Conservation (phyloP, 2,329 filamentous ascomycete species). For the Hysterium pulicare region DNA sequence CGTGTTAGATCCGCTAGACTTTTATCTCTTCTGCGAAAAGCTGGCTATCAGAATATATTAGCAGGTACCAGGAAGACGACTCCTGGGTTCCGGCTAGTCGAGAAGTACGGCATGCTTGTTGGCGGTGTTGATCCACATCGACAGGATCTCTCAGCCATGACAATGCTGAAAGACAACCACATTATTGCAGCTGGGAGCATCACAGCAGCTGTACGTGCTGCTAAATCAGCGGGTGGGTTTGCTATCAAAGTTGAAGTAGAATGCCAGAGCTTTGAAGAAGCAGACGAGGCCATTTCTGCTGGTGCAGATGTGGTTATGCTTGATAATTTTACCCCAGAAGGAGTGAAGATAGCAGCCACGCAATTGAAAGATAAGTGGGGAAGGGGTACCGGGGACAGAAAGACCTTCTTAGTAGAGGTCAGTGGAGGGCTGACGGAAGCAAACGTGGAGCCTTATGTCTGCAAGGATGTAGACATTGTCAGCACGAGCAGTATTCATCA, state of each 20-base stretch:
- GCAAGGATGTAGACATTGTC: slow-evolving; percentile 84
- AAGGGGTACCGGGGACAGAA: slow-evolving; percentile 55
- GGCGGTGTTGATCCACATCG: slow-evolving; percentile 90
- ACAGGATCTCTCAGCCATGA: slow-evolving; percentile 86
- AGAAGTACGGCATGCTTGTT: slow-evolving; percentile 97
- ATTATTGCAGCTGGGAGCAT: slow-evolving; percentile 87
- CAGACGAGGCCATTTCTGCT: slow-evolving; percentile 83
- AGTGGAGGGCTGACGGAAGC: slow-evolving; percentile 83
- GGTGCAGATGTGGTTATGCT: slow-evolving; percentile 97
- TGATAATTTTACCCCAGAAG: slow-evolving; percentile 86
- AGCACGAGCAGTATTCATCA: slow-evolving; percentile 97
- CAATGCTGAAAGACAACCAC: slow-evolving; percentile 99
- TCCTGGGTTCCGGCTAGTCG: slow-evolving; percentile 88
- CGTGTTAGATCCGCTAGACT: slow-evolving; percentile 45
- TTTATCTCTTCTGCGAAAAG: slow-evolving; percentile 51
- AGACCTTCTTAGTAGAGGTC: slow-evolving; percentile 78
- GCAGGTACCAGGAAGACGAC: slow-evolving; percentile 97
- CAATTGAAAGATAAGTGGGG: slow-evolving; percentile 78
- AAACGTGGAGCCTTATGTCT: slow-evolving; percentile 80
- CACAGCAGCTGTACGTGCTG: slow-evolving; percentile 77
- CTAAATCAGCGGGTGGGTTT: slow-evolving; percentile 82
- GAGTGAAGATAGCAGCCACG: slow-evolving; percentile 69
- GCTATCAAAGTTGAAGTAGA: slow-evolving; percentile 94
- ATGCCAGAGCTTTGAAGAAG: slow-evolving; percentile 82
- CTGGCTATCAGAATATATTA: slow-evolving; percentile 78